Percentiles rank a stretch among this genome's conserved stretches.
Conservation (phyloP, 1,139 yeast genomes). For the Nadsonia starkeyi-henricii region DNA sequence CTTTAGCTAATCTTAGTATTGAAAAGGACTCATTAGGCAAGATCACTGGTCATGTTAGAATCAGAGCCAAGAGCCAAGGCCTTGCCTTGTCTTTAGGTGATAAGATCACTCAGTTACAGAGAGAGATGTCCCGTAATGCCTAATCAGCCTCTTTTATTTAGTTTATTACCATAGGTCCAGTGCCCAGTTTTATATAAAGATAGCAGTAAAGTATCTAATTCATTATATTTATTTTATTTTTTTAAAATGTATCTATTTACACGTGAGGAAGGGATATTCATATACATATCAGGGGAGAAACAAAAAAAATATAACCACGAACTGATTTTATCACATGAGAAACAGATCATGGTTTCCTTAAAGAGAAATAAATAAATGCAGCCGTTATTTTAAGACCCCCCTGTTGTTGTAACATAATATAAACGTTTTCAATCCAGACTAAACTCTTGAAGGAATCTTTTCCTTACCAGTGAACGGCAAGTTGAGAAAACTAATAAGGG, state of each 20-base stretch:
- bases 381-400: not conserved
- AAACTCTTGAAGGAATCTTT: slow-evolving; percentile 24
- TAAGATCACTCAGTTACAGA: slow-evolving; percentile 5
- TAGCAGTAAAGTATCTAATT: not conserved
- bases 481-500: slow-evolving; percentile 69
- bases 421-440: slow-evolving; percentile 5
- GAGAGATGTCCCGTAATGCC: not conserved
- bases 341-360: not conserved
- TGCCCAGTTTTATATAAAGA: not conserved
- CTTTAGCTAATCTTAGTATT: slow-evolving; percentile 87
- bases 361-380: not conserved
- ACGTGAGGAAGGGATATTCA: not conserved
- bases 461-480: slow-evolving; percentile 56
- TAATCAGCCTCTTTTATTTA: not conserved
- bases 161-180: too few relatives aligned
- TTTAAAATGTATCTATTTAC: not conserved
- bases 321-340: not conserved
- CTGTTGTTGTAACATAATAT: not conserved
- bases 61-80: slow-evolving; percentile 96
- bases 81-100: slow-evolving; percentile 92
- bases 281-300: not conserved
- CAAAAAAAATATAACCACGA: not conserved
- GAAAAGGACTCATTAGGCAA: slow-evolving; percentile 64
- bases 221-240: not conserved
- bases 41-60: slow-evolving; percentile 88